Percentiles rank a stretch among this genome's conserved stretches.
phyloP scores from a whole-genome alignment of 331 rosid species.

The Arachis monticola region DNA sequence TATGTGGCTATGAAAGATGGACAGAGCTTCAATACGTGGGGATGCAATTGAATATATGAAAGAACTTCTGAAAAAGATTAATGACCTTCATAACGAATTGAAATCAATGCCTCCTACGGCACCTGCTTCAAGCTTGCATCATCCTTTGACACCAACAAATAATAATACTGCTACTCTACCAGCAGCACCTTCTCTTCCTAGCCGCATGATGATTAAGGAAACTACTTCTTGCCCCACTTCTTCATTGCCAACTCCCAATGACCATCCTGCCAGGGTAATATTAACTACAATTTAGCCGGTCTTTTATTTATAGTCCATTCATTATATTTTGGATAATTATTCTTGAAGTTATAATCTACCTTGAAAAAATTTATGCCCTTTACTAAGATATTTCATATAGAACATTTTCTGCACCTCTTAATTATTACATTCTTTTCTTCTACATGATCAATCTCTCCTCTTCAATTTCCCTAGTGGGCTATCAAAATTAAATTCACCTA shows the following conservation, averaged over 20 bases:
- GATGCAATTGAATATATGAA: constrained; percentile 84
- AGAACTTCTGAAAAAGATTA: constrained; percentile 79
- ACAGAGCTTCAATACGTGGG: constrained; percentile 87
- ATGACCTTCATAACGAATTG: constrained; percentile 73
- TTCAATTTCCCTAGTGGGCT: too few relatives aligned
- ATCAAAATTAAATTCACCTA: too few relatives aligned
- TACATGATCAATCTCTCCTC: too few relatives aligned
- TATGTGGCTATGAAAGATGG: constrained; percentile 60
- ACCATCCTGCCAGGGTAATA: constrained; percentile 68
- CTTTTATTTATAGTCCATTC: too few relatives aligned
- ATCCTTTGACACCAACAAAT: constrained; percentile 55
- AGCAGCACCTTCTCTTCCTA: constrained; percentile 37
- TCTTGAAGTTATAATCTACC: too few relatives aligned
- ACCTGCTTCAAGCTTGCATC: constrained; percentile 60
- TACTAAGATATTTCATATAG: too few relatives aligned
- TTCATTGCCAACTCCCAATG: constrained; percentile 64
- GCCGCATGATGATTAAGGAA: constrained; percentile 64
- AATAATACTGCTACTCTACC: constrained; percentile 41
- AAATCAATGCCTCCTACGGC: constrained; percentile 65
- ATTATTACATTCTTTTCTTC: too few relatives aligned
- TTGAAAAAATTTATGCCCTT: too few relatives aligned
- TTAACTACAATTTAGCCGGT: not conserved
- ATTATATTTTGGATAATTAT: too few relatives aligned
- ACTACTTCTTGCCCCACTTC: constrained; percentile 48
- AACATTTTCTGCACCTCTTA: too few relatives aligned